Evolutionary conservation across 2,329 filamentous ascomycete genomes (phyloP), one percentile per base, ranked within the genome.

Genomic region (Fusarium napiforme): DNA sequence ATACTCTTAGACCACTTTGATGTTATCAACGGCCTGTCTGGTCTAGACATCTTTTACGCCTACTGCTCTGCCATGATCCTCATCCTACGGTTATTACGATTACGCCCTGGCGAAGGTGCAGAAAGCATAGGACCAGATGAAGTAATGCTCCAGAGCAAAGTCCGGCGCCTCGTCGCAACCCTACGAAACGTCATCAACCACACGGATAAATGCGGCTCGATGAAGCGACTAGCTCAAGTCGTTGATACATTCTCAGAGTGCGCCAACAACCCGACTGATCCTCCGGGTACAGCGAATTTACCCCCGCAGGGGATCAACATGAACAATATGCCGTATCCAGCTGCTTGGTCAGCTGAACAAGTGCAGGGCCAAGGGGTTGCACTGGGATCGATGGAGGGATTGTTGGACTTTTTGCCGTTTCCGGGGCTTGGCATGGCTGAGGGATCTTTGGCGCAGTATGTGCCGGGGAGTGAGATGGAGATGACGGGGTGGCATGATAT

Each of bases 21-120:
- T 26, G 73, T 81, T 2, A 56, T 83, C 11, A 80, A 82, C 53
- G 81, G 82, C 2, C 70, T 81, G 12, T 81, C 80, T 2, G 80
- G 80, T 4, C 72, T 82, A 1, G 82, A 83, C 36, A 74, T 82
- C 5, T 83, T 81, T 40, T 83, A 83, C 57, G 76, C 78, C 39
- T 82, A 82, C 64, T 81, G 78, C 47, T 78, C 80, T 4, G 77
- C 77, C 4, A 82, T 83, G 78, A 73, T 79, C 0, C 15, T 75
- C 0, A 75, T 75, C 7, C 56, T 75, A 4, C n/a, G 72, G 5
- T 28, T 75, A 15, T 63, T 75, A 2, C 52, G 69, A 16, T 11
- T 73, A 15, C 52, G 59, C 1, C 69, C 65, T 3, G 65, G 56
- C 0, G 60, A 61, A 7, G 26, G 23, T 1, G 47, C 58, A 10